Percentiles rank a stretch among this genome's conserved stretches.
phyloP scores from a whole-genome alignment of 805 yeast species.

The Yarrowia phangngaensis region DNA sequence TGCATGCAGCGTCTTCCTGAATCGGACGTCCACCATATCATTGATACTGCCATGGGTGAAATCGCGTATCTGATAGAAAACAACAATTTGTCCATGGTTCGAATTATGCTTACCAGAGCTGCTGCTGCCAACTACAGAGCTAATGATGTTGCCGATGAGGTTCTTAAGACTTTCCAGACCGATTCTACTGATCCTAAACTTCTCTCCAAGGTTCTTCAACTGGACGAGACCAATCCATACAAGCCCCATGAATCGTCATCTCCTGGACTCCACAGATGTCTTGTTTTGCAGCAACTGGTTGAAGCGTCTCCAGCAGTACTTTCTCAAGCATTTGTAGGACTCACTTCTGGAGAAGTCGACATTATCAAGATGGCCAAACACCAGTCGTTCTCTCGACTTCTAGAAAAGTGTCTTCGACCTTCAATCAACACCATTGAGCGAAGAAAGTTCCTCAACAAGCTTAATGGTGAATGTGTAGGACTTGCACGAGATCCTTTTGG shows the following conservation, averaged over 20 bases:
- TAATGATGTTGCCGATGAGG: conserved; percentile 29
- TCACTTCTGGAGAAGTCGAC: conserved; percentile 16
- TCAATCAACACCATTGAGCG: conserved; percentile 52
- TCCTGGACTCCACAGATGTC: conserved; percentile 58
- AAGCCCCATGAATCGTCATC: conserved; percentile 24
- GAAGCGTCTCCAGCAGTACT: conserved; percentile 62
- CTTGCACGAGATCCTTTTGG: conserved; percentile 84
- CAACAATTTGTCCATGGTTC: conserved; percentile 30
- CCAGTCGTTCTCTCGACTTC: conserved; percentile 86
- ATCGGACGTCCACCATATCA: conserved; percentile 49
- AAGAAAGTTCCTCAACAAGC: conserved; percentile 63
- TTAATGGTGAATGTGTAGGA: conserved; percentile 52
- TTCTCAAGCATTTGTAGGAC: conserved; percentile 35
- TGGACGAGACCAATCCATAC: conserved; percentile 48
- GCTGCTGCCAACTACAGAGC: conserved; percentile 27
- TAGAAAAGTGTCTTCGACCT: conserved; percentile 59
- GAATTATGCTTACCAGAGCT: conserved; percentile 30
- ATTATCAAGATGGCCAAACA: conserved; percentile 72
- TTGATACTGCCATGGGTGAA: conserved; percentile 33
- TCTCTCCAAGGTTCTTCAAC: conserved; percentile 62
- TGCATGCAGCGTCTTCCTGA: conserved; percentile 61
- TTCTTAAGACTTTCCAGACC: conserved; percentile 28
- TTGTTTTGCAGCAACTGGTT: conserved; percentile 69
- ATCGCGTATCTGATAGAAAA: conserved; percentile 34
- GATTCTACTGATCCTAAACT: conserved; percentile 45